Evolutionary conservation across 257 asterid genomes (phyloP), one percentile per base, ranked within the genome.

Genomic region (Primulina huaijiensis): DNA sequence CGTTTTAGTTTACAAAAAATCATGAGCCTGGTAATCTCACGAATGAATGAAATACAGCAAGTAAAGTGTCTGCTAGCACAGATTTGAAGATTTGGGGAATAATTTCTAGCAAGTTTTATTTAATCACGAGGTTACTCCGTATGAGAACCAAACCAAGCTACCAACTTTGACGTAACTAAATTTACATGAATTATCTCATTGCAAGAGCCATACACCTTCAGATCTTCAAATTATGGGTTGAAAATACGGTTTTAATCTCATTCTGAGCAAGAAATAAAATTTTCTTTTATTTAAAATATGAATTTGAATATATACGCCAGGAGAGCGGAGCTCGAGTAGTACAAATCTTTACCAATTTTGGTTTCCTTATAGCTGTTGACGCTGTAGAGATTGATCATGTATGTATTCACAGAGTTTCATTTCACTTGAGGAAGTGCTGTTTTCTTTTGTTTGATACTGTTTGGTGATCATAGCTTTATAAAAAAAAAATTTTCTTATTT

Each of bases 21-120:
- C 55, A 61, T 43, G 53, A 74, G 63, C 60, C 2, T 59, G 74
- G 27, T 62, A 74, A 81, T 70, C 29, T 74, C 62, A 75, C 69
- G 5, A 60, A 52, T 60, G 72, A 72, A 72, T 52, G 62, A 56
- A 64, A 64, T 60, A 7, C 67, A 65, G 40, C 46, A 16, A n/a
- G 37, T 38, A 34, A 23, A 63, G 19, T 65, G 23, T 69, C 65
- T 65, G 74, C 62, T 62, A 65, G 55, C 38, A 9, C 57, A 25
- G 33, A 71, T 30, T 2, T 16, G 29, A 38, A 9, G 38, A 72
- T 68, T 38, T 75, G 67, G 12, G 65, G 58, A 34, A 75, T 52
- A 38, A 31, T 50, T 20, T 21, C 37, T 11, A 69, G 72, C 64
- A 68, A 52, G 59, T 68, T 35, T 34, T 50, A 20, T 65, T 61